A percentile compares a stretch with the other conserved stretches of the same genome.
phyloP scores from a whole-genome alignment of 495 filamentous ascomycete genomes.

The Aspergillus heteromorphus region DNA sequence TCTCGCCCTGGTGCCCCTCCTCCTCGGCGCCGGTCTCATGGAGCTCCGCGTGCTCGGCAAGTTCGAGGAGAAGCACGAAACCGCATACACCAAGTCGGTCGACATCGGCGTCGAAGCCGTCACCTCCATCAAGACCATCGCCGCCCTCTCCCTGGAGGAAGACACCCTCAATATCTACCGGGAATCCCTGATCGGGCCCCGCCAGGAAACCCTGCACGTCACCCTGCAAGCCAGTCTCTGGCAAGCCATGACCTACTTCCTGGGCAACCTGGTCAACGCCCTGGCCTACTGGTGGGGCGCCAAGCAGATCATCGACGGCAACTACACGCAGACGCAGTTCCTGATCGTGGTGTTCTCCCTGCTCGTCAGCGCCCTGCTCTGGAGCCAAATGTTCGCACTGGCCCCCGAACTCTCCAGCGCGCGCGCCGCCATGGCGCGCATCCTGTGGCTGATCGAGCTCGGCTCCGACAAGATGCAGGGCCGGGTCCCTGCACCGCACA shows the following conservation, averaged over 20 bases:
- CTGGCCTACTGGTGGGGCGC: constrained; percentile 69
- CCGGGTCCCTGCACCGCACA: not conserved
- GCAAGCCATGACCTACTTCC: constrained; percentile 50
- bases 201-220: constrained; percentile 43
- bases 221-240: constrained; percentile 46
- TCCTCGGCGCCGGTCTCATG: constrained; percentile 46
- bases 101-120: constrained; percentile 49
- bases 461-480: constrained; percentile 33
- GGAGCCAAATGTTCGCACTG: constrained; percentile 62
- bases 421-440: constrained; percentile 35
- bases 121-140: constrained; percentile 49
- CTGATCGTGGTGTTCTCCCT: constrained; percentile 58
- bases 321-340: constrained; percentile 55
- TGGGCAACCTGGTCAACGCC: constrained; percentile 53
- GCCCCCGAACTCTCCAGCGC: constrained; percentile 58
- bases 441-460: constrained; percentile 46
- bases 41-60: constrained; percentile 45
- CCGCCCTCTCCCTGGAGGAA: constrained; percentile 45
- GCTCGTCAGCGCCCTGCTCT: constrained; percentile 54
- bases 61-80: constrained; percentile 56
- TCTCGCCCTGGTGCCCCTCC: constrained; percentile 36
- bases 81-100: constrained; percentile 45
- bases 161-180: constrained; percentile 34
- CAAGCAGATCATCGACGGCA: constrained; percentile 51
- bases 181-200: constrained; percentile 33